Evolutionary conservation across 2,329 filamentous ascomycete genomes (phyloP).

Genomic region (Thielaviopsis populi): DNA sequence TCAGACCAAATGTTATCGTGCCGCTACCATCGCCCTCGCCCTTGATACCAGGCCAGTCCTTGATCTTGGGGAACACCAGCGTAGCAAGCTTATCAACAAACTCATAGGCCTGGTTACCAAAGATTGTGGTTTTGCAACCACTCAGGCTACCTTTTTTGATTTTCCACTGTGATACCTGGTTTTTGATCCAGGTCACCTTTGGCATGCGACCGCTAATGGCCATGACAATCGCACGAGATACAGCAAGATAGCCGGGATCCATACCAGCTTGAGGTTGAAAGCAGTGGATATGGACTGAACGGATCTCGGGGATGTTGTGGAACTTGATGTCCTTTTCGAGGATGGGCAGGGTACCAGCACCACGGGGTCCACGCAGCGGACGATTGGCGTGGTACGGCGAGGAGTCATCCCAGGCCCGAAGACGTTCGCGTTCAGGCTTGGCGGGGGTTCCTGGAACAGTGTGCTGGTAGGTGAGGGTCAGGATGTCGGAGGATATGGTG

Average conservation of each 20-base stretch:
- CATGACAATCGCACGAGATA: constrained; percentile 71
- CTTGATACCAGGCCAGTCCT: constrained; percentile 65
- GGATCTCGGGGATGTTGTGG: constrained; percentile 70
- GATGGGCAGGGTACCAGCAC: constrained; percentile 51
- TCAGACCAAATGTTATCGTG: constrained; percentile 73
- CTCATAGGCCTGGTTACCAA: constrained; percentile 69
- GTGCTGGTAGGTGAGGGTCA: constrained; percentile 81
- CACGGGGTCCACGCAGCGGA: constrained; percentile 68
- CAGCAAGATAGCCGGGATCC: constrained; percentile 61
- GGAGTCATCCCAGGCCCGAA: constrained; percentile 75
- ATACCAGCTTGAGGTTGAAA: constrained; percentile 54
- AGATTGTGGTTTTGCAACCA: constrained; percentile 61
- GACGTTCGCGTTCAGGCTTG: constrained; percentile 41
- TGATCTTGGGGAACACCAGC: constrained; percentile 83
- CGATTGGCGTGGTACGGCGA: constrained; percentile 93
- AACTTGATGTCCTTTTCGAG: constrained; percentile 63
- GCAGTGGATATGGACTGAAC: constrained; percentile 65
- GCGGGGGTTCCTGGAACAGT: constrained; percentile 57
- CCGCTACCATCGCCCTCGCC: constrained; percentile 71
- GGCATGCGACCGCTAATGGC: constrained; percentile 69
- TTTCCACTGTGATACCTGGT: constrained; percentile 60
- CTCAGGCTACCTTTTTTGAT: constrained; percentile 56
- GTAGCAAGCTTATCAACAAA: constrained; percentile 85
- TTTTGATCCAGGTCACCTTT: constrained; percentile 51
- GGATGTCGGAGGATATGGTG: constrained; percentile 73